Percentiles rank a stretch among this genome's conserved stretches.
phyloP scores from a whole-genome alignment of 805 yeast species.

The Candida incommunis region DNA sequence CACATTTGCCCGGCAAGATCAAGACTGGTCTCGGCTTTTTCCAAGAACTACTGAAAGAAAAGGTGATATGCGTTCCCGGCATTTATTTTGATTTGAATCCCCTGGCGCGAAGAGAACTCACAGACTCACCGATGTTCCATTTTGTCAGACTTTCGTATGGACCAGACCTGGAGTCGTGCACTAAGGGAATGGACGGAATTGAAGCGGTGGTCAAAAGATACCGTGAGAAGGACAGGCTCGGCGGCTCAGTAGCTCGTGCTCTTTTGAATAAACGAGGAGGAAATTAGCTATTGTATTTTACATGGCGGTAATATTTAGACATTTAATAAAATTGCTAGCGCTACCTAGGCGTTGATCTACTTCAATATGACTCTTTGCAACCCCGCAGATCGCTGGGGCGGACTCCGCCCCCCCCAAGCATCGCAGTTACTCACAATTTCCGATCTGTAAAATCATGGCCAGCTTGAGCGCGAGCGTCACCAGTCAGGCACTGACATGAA shows the following conservation, averaged over 20 bases:
- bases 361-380: too few relatives aligned
- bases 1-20: conserved; percentile 40
- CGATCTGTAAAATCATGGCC: too few relatives aligned
- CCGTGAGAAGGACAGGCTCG: conserved; percentile 10
- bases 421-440: too few relatives aligned
- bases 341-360: too few relatives aligned
- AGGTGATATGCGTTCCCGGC: conserved; percentile 48
- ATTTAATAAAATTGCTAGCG: too few relatives aligned
- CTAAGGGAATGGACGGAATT: conserved; percentile 46
- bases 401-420: too few relatives aligned
- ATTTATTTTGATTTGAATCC: conserved; percentile 50
- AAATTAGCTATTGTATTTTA: too few relatives aligned
- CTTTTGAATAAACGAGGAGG: background rate
- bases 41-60: conserved; percentile 48
- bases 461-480: too few relatives aligned
- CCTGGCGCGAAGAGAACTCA: conserved; percentile 30
- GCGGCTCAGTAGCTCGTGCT: conserved; percentile 6
- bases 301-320: too few relatives aligned
- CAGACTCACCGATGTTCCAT: conserved; percentile 46
- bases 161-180: conserved; percentile 37
- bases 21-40: conserved; percentile 46
- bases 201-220: conserved; percentile 27
- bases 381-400: too few relatives aligned
- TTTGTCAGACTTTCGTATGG: conserved; percentile 47
- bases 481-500: too few relatives aligned